Evolutionary conservation across 2,329 filamentous ascomycete genomes (phyloP), one percentile per base, ranked within the genome.

Genomic region (Phialophora chinensis): DNA sequence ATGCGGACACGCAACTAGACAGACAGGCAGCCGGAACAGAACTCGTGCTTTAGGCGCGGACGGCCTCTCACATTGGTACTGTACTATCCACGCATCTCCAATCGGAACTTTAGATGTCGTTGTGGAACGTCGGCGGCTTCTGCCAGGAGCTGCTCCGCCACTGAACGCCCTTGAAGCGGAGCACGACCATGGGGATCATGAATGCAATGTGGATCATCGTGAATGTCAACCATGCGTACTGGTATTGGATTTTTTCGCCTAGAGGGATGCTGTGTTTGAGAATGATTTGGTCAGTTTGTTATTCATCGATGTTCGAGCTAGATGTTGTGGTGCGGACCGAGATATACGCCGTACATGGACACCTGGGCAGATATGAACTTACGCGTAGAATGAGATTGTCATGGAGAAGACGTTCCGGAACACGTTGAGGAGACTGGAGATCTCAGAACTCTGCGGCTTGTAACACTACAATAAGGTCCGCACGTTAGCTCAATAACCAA

Each of bases 371-470:
- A 35, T 42, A 17, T 20, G 8, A 8, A 57, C 65, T 52, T 38
- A 67, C 65, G 65, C 65, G 17, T 78, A 78, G 67, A 79, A 79
- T 3, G 73, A 74, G 20, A 78, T 70, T 7, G 73, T 72, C 55
- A 76, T 75, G 17, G 71, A 73, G 66, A 78, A 79, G 7, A 75
- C 72, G 59, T 73, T 73, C 2, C 77, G 74, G 54, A 75, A 72
- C 25, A 76, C 71, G 61, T 78, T 77, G 50, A 79, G 71, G 6
- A 79, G 56, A 6, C 72, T 74, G 29, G 73, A 74, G 52, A 78
- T 75, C 62, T 79, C 77, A 0, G 76, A 74, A 25, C 73, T 73
- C 68, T 79, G 77, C 1, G 76, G 74, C 58, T 77, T 76, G 67
- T 79, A 79, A 66, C 77, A 76, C 70, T 67, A 52, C 20, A 31